phyloP scores from a whole-genome alignment of 768 basidiomycete genomes.

The Kwoniella sp. region DNA sequence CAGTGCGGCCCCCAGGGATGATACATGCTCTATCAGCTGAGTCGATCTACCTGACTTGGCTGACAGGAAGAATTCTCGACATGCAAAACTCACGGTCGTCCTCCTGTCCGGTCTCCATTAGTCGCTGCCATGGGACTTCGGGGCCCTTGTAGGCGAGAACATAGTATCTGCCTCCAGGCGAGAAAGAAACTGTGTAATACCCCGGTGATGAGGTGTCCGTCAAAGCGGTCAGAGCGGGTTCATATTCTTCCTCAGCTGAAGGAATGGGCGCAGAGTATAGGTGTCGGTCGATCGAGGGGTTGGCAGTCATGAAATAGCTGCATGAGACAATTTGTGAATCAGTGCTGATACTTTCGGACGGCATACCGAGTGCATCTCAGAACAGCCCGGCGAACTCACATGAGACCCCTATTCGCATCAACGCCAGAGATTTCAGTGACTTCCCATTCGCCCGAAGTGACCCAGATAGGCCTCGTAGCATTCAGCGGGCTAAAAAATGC shows the following conservation, averaged over 20 bases:
- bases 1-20: not conserved
- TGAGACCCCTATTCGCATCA: conserved; percentile 66
- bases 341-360: not conserved
- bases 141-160: conserved; percentile 78
- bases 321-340: conserved; percentile 2
- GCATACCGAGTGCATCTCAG: not conserved
- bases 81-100: conserved; percentile 15
- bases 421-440: conserved; percentile 76
- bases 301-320: conserved; percentile 87
- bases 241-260: conserved; percentile 56
- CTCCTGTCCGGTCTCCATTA: conserved; percentile 60
- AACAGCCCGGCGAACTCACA: conserved; percentile 61
- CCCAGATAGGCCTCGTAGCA: conserved; percentile 70
- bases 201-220: conserved; percentile 57
- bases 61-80: not conserved
- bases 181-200: conserved; percentile 72
- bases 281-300: conserved; percentile 78
- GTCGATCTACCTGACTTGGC: not conserved
- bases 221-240: conserved; percentile 38
- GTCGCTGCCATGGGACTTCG: conserved; percentile 79
- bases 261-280: conserved; percentile 80
- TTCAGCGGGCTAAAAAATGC: conserved; percentile 82
- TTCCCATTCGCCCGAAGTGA: conserved; percentile 89
- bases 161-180: conserved; percentile 83
- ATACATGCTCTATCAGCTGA: not conserved